A percentile compares a stretch with the other conserved stretches of the same genome.
Evolutionary conservation across 1,139 yeast genomes (phyloP).

Genomic region (Yamadazyma dushanensis): DNA sequence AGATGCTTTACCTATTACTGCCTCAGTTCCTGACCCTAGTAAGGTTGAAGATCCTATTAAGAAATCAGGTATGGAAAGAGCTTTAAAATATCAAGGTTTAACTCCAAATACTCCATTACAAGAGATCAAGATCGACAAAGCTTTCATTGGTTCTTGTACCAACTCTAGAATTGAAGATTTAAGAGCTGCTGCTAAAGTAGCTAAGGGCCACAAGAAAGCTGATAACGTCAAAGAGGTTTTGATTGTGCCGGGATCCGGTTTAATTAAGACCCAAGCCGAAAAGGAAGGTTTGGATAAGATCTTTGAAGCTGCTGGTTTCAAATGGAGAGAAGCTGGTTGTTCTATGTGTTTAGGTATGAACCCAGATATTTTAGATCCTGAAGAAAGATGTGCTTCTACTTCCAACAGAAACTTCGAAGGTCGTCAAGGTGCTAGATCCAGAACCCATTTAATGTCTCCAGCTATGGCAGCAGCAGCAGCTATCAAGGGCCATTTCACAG

Average conservation of each 20-base stretch:
- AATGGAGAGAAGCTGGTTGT: conserved; percentile 99
- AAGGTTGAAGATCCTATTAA: conserved; percentile 70
- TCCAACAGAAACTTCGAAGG: conserved; percentile 99
- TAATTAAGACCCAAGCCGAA: conserved; percentile 91
- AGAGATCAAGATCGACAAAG: conserved; percentile 80
- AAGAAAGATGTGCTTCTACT: conserved; percentile 97
- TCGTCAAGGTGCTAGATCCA: conserved; percentile 95
- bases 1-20: conserved; percentile 94
- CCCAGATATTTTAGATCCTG: conserved; percentile 92
- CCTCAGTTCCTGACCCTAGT: conserved; percentile 85
- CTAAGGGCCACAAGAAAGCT: conserved; percentile 88
- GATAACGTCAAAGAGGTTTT: conserved; percentile 76
- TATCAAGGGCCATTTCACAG: conserved; percentile 85
- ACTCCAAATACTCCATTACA: conserved; percentile 76
- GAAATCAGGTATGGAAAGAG: conserved; percentile 84
- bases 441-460: conserved; percentile 97
- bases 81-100: conserved; percentile 89
- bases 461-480: conserved; percentile 99
- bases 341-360: conserved; percentile 99
- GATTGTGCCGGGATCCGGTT: conserved; percentile 97
- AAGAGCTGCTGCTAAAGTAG: conserved; percentile 92
- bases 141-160: conserved; percentile 96
- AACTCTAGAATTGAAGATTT: conserved; percentile 97
- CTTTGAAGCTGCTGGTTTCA: conserved; percentile 89
- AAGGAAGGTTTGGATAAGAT: conserved; percentile 90